Conservation (phyloP, 495 filamentous ascomycete species). For the Penicillium tannophilum region DNA sequence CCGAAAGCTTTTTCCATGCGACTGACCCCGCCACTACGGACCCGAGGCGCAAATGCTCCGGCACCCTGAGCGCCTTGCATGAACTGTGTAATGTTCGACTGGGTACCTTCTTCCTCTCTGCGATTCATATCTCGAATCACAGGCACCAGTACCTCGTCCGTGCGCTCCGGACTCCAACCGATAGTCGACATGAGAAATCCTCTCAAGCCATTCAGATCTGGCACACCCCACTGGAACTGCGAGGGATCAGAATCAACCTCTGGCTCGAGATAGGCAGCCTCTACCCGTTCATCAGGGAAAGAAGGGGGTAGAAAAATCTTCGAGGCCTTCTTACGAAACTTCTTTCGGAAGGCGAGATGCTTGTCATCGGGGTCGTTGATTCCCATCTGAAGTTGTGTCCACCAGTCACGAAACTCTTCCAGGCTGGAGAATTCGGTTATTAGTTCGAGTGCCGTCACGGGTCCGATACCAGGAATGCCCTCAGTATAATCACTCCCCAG, state of each 20-base stretch:
- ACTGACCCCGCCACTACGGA: constrained; percentile 61
- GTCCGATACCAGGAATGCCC: constrained; percentile 84
- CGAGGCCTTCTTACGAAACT: constrained; percentile 76
- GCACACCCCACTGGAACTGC: constrained; percentile 90
- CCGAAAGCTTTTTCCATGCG: constrained; percentile 80
- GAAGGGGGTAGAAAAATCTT: constrained; percentile 81
- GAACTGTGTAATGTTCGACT: constrained; percentile 92
- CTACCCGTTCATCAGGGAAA: constrained; percentile 76
- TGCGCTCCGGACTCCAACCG: constrained; percentile 87
- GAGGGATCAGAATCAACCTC: constrained; percentile 80
- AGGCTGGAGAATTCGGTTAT: constrained; percentile 80
- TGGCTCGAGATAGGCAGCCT: constrained; percentile 79
- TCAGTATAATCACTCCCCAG: constrained; percentile 94
- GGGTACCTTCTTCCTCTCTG: constrained; percentile 82
- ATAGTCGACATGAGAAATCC: constrained; percentile 89
- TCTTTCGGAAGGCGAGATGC: constrained; percentile 70
- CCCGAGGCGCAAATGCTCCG: constrained; percentile 78
- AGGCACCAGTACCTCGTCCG: constrained; percentile 91
- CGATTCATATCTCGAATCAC: constrained; percentile 94
- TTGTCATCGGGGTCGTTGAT: constrained; percentile 34
- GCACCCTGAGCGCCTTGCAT: constrained; percentile 67
- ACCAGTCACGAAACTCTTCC: constrained; percentile 82
- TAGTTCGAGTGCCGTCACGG: constrained; percentile 90
- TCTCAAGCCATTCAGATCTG: constrained; percentile 85
- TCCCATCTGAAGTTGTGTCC: constrained; percentile 71